Conservation (phyloP, 331 rosid genomes). For the Prunus yedoensis region DNA sequence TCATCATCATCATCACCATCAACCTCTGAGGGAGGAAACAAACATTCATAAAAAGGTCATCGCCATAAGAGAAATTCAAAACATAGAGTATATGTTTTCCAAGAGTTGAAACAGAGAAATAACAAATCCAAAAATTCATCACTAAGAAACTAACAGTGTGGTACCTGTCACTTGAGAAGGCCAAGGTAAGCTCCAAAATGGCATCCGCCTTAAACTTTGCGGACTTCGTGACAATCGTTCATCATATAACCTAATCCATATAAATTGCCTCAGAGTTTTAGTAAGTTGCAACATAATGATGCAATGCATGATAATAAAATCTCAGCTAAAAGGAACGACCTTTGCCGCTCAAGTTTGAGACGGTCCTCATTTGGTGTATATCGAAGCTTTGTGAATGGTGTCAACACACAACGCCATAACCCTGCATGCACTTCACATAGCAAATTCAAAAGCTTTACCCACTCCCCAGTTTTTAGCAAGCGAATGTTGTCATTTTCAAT, state of each 20-base stretch:
- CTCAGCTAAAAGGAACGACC: slow-evolving; percentile 41
- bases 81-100: background rate
- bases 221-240: slow-evolving; percentile 27
- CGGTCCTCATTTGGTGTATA: slow-evolving; percentile 44
- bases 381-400: slow-evolving; percentile 45
- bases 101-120: background rate
- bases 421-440: slow-evolving; percentile 47
- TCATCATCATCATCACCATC: slow-evolving; percentile 23
- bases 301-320: background rate
- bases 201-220: slow-evolving; percentile 24
- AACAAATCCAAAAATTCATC: background rate
- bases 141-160: background rate
- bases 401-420: slow-evolving; percentile 50
- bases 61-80: slow-evolving; percentile 13
- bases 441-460: slow-evolving; percentile 59
- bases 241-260: slow-evolving; percentile 40
- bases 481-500: slow-evolving; percentile 28
- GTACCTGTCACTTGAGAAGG: slow-evolving; percentile 54
- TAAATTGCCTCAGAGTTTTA: background rate
- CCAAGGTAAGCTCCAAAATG: slow-evolving; percentile 40
- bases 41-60: slow-evolving; percentile 5
- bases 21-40: slow-evolving; percentile 38
- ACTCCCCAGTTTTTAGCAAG: slow-evolving; percentile 35
- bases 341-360: slow-evolving; percentile 42
- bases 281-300: background rate